Base-by-base conservation (phyloP, 345 rosid species). In the Trapa incisa region DNA sequence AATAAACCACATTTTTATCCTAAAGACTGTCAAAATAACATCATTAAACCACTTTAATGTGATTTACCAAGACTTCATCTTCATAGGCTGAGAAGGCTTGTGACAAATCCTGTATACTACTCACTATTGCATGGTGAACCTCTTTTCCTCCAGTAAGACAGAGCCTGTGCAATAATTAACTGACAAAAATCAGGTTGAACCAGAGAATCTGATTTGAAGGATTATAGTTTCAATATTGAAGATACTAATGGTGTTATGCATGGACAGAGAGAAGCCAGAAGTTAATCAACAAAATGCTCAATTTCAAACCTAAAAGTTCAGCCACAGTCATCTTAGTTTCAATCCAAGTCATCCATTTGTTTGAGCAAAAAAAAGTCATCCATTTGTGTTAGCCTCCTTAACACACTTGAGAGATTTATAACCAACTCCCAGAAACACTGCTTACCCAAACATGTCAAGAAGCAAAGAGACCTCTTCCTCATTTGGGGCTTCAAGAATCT, bases 401-500 rank as follows among this genome's bases (percentile, higher is more conserved):
- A 36, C 45, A 67, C 9, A 7, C 16, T 37, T 52, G 16, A 9
- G 43, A 15, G 37, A 17, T 56, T n/a, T 17, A 68, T 4, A 13
- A 32, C 37, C 10, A 68, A 6, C 17, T 16, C 47, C 38, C 16
- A 33, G 29, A 15, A 54, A 39, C 38, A 53, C 39, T 37, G 50
- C 92, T 84, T 77, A 88, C 99, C 92, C 78, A 80, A 87, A 90
- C 79, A 93, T 75, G 76, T 84, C 95, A 83, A 86, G 83, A 58
- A 93, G 88, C 77, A 88, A 84, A 70, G 96, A 78, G 77, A 93
- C 75, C 78, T 93, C 98, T 77, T 88, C 96, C 35, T 88, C 98
- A 64, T 65, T 88, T 69, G 98, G 97, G 61, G 97, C 87, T 82
- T 90, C 95, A 71, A 93, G 89, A 81, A 94, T 94, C 99, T 94